phyloP scores from a whole-genome alignment of 805 yeast species.

The Hanseniaspora osmophila region DNA sequence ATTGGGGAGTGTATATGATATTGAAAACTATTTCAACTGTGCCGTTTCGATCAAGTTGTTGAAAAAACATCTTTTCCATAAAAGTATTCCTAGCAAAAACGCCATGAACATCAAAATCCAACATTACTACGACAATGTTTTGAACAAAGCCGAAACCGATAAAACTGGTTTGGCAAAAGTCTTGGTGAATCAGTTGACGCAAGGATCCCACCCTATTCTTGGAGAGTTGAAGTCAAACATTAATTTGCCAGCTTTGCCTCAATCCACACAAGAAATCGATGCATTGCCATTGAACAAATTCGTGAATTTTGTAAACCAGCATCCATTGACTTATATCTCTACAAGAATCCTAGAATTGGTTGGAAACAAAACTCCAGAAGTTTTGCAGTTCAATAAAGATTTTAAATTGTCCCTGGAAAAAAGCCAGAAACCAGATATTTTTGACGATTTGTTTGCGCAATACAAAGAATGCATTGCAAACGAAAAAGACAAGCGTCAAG shows the following conservation, averaged over 20 bases:
- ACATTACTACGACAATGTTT: not conserved
- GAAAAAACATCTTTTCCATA: not conserved
- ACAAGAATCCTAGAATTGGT: not conserved
- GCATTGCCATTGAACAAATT: conserved; percentile 5
- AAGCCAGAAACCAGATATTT: conserved; percentile 1
- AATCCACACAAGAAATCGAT: not conserved
- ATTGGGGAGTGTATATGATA: not conserved
- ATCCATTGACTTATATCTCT: conserved; percentile 14
- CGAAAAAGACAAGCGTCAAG: conserved; percentile 8
- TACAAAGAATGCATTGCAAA: not conserved
- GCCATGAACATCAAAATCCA: not conserved
- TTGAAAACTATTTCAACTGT: not conserved
- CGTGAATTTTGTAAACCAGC: conserved; percentile 7
- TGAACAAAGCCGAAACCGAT: conserved; percentile 4
- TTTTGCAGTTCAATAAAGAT: conserved; percentile 6
- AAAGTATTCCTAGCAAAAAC: not conserved
- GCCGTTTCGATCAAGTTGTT: not conserved
- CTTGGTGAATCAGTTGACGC: conserved; percentile 8
- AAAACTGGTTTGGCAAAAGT: conserved; percentile 15
- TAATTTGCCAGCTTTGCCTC: not conserved
- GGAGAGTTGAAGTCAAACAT: not conserved
- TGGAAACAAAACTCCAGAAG: conserved; percentile 11
- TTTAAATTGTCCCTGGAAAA: conserved; percentile 6
- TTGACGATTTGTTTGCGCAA: not conserved
- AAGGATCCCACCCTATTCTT: not conserved